Percentiles rank a stretch among this genome's conserved stretches.
These are phyloP conservation scores for Cryptosporidium canis DNA, from an alignment of 169 alveolate species.

Conservation along the genomic window DNA sequence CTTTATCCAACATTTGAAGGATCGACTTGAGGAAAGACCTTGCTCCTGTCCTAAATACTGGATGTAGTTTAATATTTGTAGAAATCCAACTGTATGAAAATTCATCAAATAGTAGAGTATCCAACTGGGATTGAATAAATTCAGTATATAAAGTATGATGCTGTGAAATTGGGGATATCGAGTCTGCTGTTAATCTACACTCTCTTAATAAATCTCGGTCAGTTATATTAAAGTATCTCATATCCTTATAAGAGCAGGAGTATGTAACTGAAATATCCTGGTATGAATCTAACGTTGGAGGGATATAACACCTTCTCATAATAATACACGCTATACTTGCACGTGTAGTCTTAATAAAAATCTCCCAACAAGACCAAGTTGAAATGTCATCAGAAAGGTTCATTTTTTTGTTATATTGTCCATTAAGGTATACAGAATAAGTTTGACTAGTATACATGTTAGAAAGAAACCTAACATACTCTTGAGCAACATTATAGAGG, in stretches of 20 bases:
- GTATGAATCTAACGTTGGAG: conserved; percentile 65
- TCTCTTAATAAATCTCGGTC: conserved; percentile 64
- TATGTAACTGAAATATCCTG: conserved; percentile 56
- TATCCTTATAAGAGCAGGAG: conserved; percentile 44
- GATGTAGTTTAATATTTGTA: conserved; percentile 39
- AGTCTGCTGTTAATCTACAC: conserved; percentile 52
- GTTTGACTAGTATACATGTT: conserved; percentile 1
- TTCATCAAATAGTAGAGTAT: conserved; percentile 53
- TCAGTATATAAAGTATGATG: conserved; percentile 59
- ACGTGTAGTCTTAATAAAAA: conserved; percentile 35
- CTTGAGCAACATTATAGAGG: conserved; percentile 37
- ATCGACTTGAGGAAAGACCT: conserved; percentile 47
- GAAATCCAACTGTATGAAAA: conserved; percentile 63
- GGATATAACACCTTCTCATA: conserved; percentile 56
- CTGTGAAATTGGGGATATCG: conserved; percentile 60
- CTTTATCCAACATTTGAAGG: conserved; percentile 22
- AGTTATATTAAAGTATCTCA: conserved; percentile 29
- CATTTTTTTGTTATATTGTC: conserved; percentile 47
- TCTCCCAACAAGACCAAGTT: conserved; percentile 67
- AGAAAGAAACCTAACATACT: conserved; percentile 34
- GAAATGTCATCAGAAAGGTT: conserved; percentile 68
- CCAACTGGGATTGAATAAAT: conserved; percentile 49
- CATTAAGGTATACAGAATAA: conserved; percentile 24
- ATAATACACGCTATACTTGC: conserved; percentile 45
- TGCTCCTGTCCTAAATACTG: conserved; percentile 47